Base-by-base conservation (phyloP, 768 basidiomycete species). In the Tylopilus subfusipes region DNA sequence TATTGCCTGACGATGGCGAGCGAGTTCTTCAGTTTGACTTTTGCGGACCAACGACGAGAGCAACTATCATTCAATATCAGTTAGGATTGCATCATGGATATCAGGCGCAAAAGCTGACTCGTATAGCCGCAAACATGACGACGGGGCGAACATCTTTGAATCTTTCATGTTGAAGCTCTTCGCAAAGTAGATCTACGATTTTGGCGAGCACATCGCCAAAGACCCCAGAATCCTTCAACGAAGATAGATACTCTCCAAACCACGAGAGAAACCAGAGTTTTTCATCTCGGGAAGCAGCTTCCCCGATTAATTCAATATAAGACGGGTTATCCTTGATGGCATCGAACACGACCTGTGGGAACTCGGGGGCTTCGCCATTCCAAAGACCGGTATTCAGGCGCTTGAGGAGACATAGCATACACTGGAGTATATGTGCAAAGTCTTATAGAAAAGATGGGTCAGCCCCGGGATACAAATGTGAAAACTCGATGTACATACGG, bases 141-240 rank as follows among this genome's bases (percentile, higher is more conserved):
- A 72, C 70, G 1, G 89, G 83, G 16, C 86, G 79, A 21, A 81
- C 72, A 24, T 76, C 73, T 46, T 75, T 69, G 64, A 90, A 88
- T 4, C 88, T 79, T 53, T 85, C 82, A 59, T 93, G 90, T 64
- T 94, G 93, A 19, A 90, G 70, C 58, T 90, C 85, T 64, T 89
- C 90, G 67, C 86, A 88, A 48, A 93, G 76, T 56, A 90, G 86
- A 57, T 84, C 82, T 14, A 83, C 73, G 34, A 88, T 77, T 66
- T 83, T 86, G 9, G 86, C 86, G 30, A 95, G 73, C n/a, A 88
- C 76, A 49, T 86, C 84, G n/a, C 73, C 75, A 67, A 80, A 87
- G 27, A 74, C 70, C 25, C 72, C 62, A 38, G 73, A 72, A 18
- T 77, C 69, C 60, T 76, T 75, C 45, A 87, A 64, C n/a, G 84